Evolutionary conservation across 139 green algal genomes (phyloP).

Genomic region (Tetradesmus lagerheimii): DNA sequence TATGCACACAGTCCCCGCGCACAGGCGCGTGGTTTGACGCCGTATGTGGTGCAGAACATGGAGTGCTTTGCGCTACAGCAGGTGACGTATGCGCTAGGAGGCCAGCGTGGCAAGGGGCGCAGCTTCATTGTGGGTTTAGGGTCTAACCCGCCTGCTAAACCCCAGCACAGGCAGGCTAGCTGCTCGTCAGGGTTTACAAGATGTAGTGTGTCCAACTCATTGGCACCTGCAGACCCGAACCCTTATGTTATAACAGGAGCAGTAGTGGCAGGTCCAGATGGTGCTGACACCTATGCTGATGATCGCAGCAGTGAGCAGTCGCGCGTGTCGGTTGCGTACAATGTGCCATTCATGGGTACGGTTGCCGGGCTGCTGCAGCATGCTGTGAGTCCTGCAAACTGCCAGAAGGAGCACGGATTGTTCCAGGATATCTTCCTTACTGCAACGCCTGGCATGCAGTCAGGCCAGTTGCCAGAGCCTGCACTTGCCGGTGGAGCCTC

Average conservation of each 20-base stretch:
- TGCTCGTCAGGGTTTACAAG: constrained; percentile 45
- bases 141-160: constrained; percentile 50
- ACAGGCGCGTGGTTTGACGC: neutral
- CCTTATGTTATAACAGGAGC: constrained; percentile 68
- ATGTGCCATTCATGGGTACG: constrained; percentile 54
- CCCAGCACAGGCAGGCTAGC: constrained; percentile 65
- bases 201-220: neutral
- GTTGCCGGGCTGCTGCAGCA: constrained; percentile 47
- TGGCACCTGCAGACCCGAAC: constrained; percentile 45
- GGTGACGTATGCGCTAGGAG: constrained; percentile 40
- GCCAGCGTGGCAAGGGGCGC: constrained; percentile 9
- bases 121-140: constrained; percentile 60
- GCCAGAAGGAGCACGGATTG: constrained; percentile 30
- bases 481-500: too few species aligned
- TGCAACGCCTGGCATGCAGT: neutral
- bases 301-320: constrained; percentile 20
- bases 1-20: constrained; percentile 15
- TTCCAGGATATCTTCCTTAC: constrained; percentile 30
- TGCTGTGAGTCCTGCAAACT: constrained; percentile 10
- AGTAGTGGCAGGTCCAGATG: constrained; percentile 69
- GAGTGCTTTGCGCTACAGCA: constrained; percentile 49
- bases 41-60: constrained; percentile 11
- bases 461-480: too few species aligned
- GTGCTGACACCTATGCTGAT: constrained; percentile 45
- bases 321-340: constrained; percentile 53